A percentile compares a stretch with the other conserved stretches of the same genome.
These are phyloP conservation scores for Byssochlamys sp. DNA, from an alignment of 2,329 filamentous ascomycete genomes.

Conservation along the genomic window DNA sequence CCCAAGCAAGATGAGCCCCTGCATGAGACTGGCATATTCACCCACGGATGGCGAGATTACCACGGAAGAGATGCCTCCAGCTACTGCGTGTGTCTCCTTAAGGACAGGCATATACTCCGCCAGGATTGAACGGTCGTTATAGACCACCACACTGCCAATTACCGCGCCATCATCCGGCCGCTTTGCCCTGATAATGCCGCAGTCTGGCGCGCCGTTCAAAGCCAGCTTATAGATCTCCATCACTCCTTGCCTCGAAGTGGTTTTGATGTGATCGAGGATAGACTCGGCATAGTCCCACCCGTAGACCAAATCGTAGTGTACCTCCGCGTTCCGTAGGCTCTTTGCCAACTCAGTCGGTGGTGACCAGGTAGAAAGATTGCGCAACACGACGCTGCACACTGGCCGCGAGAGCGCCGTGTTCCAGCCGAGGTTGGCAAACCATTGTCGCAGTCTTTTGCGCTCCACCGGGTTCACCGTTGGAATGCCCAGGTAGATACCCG, in stretches of 20 bases:
- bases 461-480: conserved; percentile 57
- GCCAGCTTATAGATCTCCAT: conserved; percentile 71
- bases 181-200: conserved; percentile 76
- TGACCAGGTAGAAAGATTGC: conserved; percentile 61
- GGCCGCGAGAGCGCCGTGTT: conserved; percentile 57
- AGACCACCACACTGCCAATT: conserved; percentile 70
- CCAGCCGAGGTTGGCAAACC: conserved; percentile 89
- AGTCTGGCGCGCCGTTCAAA: conserved; percentile 59
- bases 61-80: conserved; percentile 71
- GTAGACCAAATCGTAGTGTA: conserved; percentile 74
- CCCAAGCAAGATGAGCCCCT: conserved; percentile 70
- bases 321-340: conserved; percentile 60
- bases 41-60: conserved; percentile 60
- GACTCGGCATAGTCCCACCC: conserved; percentile 65
- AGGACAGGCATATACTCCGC: conserved; percentile 62
- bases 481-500: conserved; percentile 77
- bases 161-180: conserved; percentile 56
- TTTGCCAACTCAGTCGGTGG: conserved; percentile 68
- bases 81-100: conserved; percentile 45
- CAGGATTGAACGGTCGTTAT: conserved; percentile 59
- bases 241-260: conserved; percentile 65
- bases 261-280: conserved; percentile 65
- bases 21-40: conserved; percentile 61
- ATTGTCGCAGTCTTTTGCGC: conserved; percentile 55
- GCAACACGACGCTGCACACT: conserved; percentile 63